A percentile compares a stretch with the other conserved stretches of the same genome.
These are phyloP conservation scores for Sanghuangporus weigelae DNA, from an alignment of 1,284 basidiomycete species.

Conservation along the genomic window DNA sequence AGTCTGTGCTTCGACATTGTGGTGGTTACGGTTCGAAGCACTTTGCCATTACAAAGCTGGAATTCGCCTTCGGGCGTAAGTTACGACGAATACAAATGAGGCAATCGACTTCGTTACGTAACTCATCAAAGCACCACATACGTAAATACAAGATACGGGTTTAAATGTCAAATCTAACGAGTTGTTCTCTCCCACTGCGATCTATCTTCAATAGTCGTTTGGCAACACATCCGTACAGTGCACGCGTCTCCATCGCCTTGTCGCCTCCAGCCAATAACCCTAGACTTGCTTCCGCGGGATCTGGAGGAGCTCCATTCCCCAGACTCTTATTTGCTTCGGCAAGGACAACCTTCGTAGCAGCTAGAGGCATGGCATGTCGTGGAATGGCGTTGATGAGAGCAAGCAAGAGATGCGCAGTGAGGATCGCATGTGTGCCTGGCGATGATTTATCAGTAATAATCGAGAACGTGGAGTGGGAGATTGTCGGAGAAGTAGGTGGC, in stretches of 20 bases:
- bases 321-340: conserved; percentile 28
- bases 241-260: conserved; percentile 33
- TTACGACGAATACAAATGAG: neutral
- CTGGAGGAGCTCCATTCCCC: neutral
- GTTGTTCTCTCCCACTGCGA: conserved; percentile 62
- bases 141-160: neutral
- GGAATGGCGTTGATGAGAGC: conserved; percentile 48
- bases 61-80: neutral
- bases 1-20: conserved; percentile 53
- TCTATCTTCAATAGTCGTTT: conserved; percentile 73
- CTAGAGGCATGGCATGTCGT: conserved; percentile 52
- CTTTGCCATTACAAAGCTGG: neutral
- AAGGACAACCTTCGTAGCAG: conserved; percentile 57
- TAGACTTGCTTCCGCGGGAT: neutral
- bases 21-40: neutral
- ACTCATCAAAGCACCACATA: neutral
- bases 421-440: conserved; percentile 58
- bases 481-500: conserved; percentile 36
- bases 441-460: conserved; percentile 27
- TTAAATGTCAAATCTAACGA: conserved; percentile 47
- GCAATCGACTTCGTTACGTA: neutral
- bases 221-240: conserved; percentile 49
- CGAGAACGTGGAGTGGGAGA: conserved; percentile 36
- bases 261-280: conserved; percentile 2
- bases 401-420: conserved; percentile 61